Evolutionary conservation across 2,329 filamentous ascomycete genomes (phyloP).

Genomic region (Neocatenulostroma microsporum): DNA sequence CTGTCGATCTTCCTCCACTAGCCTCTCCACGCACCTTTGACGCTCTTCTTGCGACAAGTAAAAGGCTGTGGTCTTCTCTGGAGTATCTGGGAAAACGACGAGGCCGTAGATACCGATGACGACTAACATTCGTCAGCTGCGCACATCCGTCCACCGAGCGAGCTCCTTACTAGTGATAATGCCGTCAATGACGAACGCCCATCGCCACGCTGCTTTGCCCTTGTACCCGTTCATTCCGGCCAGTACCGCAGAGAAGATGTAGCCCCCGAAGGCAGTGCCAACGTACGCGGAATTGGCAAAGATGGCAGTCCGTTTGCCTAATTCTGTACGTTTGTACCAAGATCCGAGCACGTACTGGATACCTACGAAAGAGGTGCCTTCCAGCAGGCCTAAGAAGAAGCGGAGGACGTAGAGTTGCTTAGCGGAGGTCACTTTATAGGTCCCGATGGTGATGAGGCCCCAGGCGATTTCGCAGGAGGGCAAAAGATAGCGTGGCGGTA

Average conservation of each 20-base stretch:
- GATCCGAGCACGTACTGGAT: conserved; percentile 11
- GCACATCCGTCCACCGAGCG: too few relatives aligned
- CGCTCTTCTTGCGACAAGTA: conserved; percentile 9
- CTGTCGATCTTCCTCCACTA: conserved; percentile 9
- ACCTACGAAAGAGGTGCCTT: conserved; percentile 24
- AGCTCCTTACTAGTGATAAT: too few relatives aligned
- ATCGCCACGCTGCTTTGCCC: too few relatives aligned
- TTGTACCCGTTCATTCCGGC: too few relatives aligned
- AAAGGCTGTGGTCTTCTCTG: conserved; percentile 11
- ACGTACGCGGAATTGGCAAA: too few relatives aligned
- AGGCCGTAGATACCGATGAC: conserved; percentile 10
- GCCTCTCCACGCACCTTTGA: conserved; percentile 8
- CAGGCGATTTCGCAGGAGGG: conserved; percentile 35
- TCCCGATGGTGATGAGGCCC: conserved; percentile 34
- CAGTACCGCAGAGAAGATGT: too few relatives aligned
- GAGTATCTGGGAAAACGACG: conserved; percentile 10
- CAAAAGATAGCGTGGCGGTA: conserved; percentile 17
- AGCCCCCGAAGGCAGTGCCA: too few relatives aligned
- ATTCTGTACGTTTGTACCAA: too few relatives aligned
- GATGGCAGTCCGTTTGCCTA: too few relatives aligned
- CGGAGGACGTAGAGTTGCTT: conserved; percentile 35
- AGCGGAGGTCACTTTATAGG: conserved; percentile 33
- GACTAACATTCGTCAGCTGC: too few relatives aligned
- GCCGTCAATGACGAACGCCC: too few relatives aligned
- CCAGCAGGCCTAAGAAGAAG: conserved; percentile 43